These are phyloP conservation scores for Porcisia deanei DNA, from an alignment of 208 protist genomes.

Conservation along the genomic window DNA sequence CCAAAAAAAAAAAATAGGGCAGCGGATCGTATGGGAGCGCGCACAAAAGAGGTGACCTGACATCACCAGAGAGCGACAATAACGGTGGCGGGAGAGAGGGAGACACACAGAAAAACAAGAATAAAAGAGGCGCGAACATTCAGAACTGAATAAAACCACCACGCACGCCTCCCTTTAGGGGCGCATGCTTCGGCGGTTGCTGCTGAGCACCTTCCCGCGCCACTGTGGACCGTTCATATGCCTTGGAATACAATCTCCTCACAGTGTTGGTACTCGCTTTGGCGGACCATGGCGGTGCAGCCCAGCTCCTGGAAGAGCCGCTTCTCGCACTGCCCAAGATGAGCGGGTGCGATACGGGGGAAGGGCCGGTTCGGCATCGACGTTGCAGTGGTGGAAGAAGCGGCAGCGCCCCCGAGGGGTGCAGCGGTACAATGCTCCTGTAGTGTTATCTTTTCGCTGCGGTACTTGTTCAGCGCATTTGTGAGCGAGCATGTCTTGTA, in stretches of 20 bases:
- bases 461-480: slow-evolving; percentile 24
- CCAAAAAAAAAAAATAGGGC: no score
- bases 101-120: neutral
- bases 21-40: no score
- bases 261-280: slow-evolving; percentile 36
- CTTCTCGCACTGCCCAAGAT: slow-evolving; percentile 41
- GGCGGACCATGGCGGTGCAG: slow-evolving; percentile 33
- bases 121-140: neutral
- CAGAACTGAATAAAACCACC: neutral
- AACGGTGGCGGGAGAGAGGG: no score
- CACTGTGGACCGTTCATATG: neutral
- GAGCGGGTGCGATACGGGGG: slow-evolving; percentile 20
- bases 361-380: neutral
- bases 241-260: slow-evolving; percentile 14
- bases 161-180: neutral
- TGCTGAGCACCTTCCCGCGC: neutral
- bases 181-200: neutral
- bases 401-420: neutral
- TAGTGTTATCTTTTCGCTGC: slow-evolving; percentile 15
- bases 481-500: slow-evolving; percentile 46
- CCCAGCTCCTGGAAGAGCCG: slow-evolving; percentile 37
- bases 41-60: neutral
- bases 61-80: neutral
- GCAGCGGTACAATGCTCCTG: neutral
- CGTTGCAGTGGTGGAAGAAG: neutral